A percentile compares a stretch with the other conserved stretches of the same genome.
Evolutionary conservation across 2,329 filamentous ascomycete species (phyloP).

Genomic region (Fusarium albosuccineum): DNA sequence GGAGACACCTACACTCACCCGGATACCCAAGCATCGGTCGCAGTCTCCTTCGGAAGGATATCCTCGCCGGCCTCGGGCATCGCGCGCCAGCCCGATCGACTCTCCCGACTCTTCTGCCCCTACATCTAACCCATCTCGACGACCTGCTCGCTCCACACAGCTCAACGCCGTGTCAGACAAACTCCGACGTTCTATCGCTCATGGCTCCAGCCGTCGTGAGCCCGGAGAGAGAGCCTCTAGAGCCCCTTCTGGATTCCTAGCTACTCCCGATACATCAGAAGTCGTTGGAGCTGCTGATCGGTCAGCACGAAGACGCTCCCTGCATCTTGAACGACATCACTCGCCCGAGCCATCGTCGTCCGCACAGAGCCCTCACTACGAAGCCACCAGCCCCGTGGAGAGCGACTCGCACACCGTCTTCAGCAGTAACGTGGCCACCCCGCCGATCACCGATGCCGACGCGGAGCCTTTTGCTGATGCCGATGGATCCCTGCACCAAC

Average conservation of each 20-base stretch:
- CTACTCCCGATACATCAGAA: conserved; percentile 71
- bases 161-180: conserved; percentile 52
- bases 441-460: conserved; percentile 80
- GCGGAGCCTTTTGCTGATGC: conserved; percentile 69
- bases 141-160: conserved; percentile 46
- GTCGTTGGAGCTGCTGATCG: conserved; percentile 51
- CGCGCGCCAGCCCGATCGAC: conserved; percentile 47
- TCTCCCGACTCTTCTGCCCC: conserved; percentile 46
- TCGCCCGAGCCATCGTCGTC: conserved; percentile 60
- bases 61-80: conserved; percentile 48
- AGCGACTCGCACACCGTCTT: conserved; percentile 72
- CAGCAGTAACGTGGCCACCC: conserved; percentile 76
- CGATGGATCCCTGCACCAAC: conserved; percentile 63
- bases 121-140: conserved; percentile 41
- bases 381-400: conserved; percentile 64
- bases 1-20: conserved; percentile 44
- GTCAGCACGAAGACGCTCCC: conserved; percentile 55
- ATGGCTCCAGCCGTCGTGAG: conserved; percentile 45
- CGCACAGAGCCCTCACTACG: conserved; percentile 55
- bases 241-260: conserved; percentile 55
- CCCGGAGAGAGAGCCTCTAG: conserved; percentile 42
- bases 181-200: conserved; percentile 51
- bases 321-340: conserved; percentile 58
- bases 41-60: conserved; percentile 52
- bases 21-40: conserved; percentile 49